Conservation (phyloP, 1,284 basidiomycete species). For the Leucoagaricus sp. region DNA sequence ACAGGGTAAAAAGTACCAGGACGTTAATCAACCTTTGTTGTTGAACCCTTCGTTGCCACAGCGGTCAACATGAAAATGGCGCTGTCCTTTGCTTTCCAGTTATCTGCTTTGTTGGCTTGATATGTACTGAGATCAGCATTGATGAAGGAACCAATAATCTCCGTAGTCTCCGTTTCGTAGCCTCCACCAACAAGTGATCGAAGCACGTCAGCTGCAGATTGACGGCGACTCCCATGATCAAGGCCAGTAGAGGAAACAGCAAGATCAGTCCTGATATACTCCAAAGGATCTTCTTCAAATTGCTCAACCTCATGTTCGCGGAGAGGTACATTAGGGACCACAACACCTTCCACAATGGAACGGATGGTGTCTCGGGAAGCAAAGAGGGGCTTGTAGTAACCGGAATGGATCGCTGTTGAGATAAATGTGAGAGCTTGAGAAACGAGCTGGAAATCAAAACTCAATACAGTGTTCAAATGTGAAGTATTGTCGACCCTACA, state of each 20-base stretch:
- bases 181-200: constrained; percentile 82
- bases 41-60: constrained; percentile 87
- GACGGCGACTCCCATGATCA: constrained; percentile 78
- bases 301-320: constrained; percentile 92
- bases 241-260: constrained; percentile 63
- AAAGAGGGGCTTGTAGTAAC: constrained; percentile 73
- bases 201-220: constrained; percentile 92
- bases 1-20: background rate
- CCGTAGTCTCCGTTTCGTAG: constrained; percentile 82
- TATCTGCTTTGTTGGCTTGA: constrained; percentile 55
- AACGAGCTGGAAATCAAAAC: constrained; percentile 62
- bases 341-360: constrained; percentile 86
- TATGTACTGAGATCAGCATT: constrained; percentile 69
- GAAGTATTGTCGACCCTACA: constrained; percentile 42
- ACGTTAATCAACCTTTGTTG: constrained; percentile 59
- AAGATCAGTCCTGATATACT: constrained; percentile 92
- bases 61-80: constrained; percentile 95
- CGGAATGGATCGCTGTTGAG: constrained; percentile 89
- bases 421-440: constrained; percentile 94
- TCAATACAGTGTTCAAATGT: background rate
- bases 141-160: constrained; percentile 86
- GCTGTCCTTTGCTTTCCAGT: constrained; percentile 95
- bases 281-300: constrained; percentile 96
- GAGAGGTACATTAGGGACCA: constrained; percentile 90
- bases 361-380: constrained; percentile 79